Percentiles rank a stretch among this genome's conserved stretches.
These are phyloP conservation scores for Metschnikowia continentalis DNA, from an alignment of 805 yeast species.

Conservation along the genomic window DNA sequence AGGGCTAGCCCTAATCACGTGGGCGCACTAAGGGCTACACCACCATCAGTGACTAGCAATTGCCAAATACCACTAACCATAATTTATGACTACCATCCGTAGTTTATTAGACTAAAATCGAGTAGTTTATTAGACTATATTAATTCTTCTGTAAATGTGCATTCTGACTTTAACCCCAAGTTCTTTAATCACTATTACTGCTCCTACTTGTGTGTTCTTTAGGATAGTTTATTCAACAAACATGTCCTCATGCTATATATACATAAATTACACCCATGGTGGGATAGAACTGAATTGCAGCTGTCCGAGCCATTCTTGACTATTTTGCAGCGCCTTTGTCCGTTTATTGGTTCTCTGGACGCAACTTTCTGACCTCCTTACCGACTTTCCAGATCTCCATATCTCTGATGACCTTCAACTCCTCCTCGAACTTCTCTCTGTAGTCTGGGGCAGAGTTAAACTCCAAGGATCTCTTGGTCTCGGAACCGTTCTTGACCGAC, in stretches of 20 bases:
- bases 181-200: no score
- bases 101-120: no score
- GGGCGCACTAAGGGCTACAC: conserved; percentile 6
- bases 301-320: conserved; percentile 37
- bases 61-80: no score
- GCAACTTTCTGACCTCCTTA: conserved; percentile 98
- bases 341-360: conserved; percentile 94
- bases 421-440: conserved; percentile 93
- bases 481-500: conserved; percentile 92
- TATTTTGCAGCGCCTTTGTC: conserved; percentile 21
- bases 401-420: conserved; percentile 87
- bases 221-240: conserved; percentile 45
- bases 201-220: background rate
- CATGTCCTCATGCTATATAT: conserved; percentile 32
- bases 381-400: conserved; percentile 99
- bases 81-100: no score
- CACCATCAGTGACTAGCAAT: no score
- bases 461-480: conserved; percentile 96
- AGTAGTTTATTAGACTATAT: no score
- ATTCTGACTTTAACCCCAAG: no score
- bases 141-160: no score
- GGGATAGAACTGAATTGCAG: conserved; percentile 16
- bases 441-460: conserved; percentile 98
- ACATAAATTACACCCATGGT: conserved; percentile 10
- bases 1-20: conserved; percentile 14